Percentiles rank a stretch among this genome's conserved stretches.
Conservation (phyloP, 2,329 filamentous ascomycete genomes). For the Cladophialophora carrionii region DNA sequence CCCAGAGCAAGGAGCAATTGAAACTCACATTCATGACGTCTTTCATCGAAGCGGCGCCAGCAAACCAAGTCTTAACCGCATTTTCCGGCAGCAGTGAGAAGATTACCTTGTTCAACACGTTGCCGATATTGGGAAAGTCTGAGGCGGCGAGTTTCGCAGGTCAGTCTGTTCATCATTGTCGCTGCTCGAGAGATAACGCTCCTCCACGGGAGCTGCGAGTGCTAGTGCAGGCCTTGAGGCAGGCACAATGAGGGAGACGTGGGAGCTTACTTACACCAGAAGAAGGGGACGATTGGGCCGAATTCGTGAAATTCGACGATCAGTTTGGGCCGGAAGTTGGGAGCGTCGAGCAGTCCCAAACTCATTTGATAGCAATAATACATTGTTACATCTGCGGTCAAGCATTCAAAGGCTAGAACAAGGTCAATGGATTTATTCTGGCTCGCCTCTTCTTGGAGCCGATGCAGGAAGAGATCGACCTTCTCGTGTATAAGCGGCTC, state of each 20-base stretch:
- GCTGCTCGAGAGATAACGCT: not conserved
- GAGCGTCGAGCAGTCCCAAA: slow-evolving; percentile 20
- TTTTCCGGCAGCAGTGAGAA: slow-evolving; percentile 7
- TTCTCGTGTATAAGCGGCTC: slow-evolving; percentile 40
- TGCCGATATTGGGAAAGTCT: slow-evolving; percentile 20
- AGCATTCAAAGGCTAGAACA: slow-evolving; percentile 20
- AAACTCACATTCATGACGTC: slow-evolving; percentile 12
- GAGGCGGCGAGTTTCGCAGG: not conserved
- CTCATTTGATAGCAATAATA: slow-evolving; percentile 27
- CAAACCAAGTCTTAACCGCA: slow-evolving; percentile 5
- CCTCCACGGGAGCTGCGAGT: not conserved
- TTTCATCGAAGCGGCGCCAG: slow-evolving; percentile 11
- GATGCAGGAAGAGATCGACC: slow-evolving; percentile 25
- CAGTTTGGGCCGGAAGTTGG: slow-evolving; percentile 15
- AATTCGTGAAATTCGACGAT: slow-evolving; percentile 21
- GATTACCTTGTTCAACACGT: slow-evolving; percentile 20
- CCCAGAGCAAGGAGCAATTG: not conserved
- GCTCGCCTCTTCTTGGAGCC: slow-evolving; percentile 13
- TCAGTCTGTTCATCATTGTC: not conserved
- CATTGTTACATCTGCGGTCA: slow-evolving; percentile 23
- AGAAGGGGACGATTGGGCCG: slow-evolving; percentile 17
- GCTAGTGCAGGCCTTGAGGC: not conserved
- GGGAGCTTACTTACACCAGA: slow-evolving; percentile 18
- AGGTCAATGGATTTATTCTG: slow-evolving; percentile 14
- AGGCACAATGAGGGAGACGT: not conserved